Evolutionary conservation across 2,329 filamentous ascomycete genomes (phyloP).

Genomic region (Neospermospora avenae): DNA sequence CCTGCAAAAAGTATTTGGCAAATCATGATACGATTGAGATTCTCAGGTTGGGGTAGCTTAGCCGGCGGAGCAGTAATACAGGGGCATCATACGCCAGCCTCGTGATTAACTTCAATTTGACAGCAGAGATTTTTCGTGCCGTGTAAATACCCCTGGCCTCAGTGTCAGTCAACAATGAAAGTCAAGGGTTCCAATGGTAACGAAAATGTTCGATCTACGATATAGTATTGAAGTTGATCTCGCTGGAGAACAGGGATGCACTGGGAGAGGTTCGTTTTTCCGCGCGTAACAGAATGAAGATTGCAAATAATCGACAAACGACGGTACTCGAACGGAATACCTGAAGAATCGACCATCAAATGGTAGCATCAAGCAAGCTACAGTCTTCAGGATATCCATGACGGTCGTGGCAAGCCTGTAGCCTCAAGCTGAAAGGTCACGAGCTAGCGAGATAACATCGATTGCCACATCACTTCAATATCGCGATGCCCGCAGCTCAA

Average conservation of each 20-base stretch:
- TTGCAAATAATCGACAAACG: background rate
- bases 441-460: conserved; percentile 1
- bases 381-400: too few relatives aligned
- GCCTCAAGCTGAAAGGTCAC: background rate
- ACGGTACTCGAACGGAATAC: background rate
- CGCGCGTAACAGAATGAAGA: background rate
- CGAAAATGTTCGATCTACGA: background rate
- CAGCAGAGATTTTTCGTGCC: background rate
- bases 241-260: too few relatives aligned
- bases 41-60: background rate
- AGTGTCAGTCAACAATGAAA: background rate
- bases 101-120: conserved; percentile 13
- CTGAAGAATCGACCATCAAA: background rate
- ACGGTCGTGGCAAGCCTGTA: background rate
- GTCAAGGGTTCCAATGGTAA: background rate
- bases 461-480: background rate
- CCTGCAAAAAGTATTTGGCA: background rate
- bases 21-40: background rate
- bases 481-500: background rate
- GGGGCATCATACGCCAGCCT: conserved; percentile 2
- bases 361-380: background rate
- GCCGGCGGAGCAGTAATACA: background rate
- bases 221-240: too few relatives aligned
- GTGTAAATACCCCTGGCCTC: background rate
- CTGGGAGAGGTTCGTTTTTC: too few relatives aligned